Evolutionary conservation across 345 rosid genomes (phyloP).

Genomic region (Eucalyptus rudis): DNA sequence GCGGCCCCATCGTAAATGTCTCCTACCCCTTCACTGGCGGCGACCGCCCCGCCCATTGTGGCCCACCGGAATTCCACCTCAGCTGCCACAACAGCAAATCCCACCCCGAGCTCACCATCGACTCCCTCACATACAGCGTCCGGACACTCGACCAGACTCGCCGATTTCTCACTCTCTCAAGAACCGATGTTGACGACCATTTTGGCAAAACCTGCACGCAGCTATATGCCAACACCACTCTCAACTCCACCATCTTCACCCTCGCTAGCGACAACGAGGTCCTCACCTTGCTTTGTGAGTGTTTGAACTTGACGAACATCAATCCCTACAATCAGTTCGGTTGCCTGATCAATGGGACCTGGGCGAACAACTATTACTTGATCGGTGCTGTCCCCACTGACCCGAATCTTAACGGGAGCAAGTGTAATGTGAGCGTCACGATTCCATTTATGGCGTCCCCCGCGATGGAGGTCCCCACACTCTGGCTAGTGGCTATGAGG

Average conservation of each 20-base stretch:
- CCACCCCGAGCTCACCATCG: not conserved
- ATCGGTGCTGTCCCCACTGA: not conserved
- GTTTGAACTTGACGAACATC: not conserved
- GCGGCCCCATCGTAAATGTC: conserved; percentile 10
- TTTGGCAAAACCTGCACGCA: too few relatives aligned
- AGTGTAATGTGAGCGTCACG: not conserved
- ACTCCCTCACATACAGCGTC: conserved; percentile 11
- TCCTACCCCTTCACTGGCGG: conserved; percentile 39
- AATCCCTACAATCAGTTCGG: not conserved
- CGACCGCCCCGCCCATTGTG: conserved; percentile 25
- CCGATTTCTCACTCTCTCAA: not conserved
- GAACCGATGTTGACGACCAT: conserved; percentile 1
- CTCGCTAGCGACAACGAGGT: not conserved
- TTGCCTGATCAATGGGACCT: not conserved
- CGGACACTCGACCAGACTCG: not conserved
- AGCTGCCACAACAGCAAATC: not conserved
- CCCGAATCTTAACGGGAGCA: not conserved
- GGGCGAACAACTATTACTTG: not conserved
- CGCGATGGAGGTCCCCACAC: not conserved
- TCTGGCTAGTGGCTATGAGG: not conserved
- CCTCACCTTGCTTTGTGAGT: conserved; percentile 8
- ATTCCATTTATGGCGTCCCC: not conserved
- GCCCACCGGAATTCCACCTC: conserved; percentile 22
- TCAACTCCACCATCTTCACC: conserved; percentile 1
- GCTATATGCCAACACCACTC: not conserved